A percentile compares a stretch with the other conserved stretches of the same genome.
Conservation (phyloP, 352 stramenopile genomes). For the Phytophthora fragariaefolia region DNA sequence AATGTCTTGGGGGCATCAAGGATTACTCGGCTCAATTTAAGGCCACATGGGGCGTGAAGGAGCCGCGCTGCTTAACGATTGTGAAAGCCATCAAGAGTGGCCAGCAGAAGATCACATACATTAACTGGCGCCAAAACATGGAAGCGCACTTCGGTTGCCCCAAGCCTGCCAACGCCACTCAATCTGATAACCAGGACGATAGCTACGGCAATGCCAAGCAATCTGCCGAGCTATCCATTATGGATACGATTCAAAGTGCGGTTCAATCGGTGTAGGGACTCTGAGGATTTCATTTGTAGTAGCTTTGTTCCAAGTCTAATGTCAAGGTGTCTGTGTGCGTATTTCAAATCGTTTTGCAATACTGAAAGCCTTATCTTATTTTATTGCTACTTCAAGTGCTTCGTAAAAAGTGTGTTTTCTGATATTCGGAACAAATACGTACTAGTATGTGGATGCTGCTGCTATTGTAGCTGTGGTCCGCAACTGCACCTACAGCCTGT, state of each 20-base stretch:
- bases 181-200: slow-evolving; percentile 10
- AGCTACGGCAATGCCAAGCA: slow-evolving; percentile 15
- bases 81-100: slow-evolving; percentile 52
- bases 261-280: slow-evolving; percentile 37
- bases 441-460: too few relatives aligned
- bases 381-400: too few relatives aligned
- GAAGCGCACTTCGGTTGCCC: slow-evolving; percentile 54
- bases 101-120: slow-evolving; percentile 35
- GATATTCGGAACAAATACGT: too few relatives aligned
- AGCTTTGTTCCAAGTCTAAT: slow-evolving; percentile 17
- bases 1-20: slow-evolving; percentile 50
- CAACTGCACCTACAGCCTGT: neutral
- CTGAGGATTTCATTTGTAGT: too few relatives aligned
- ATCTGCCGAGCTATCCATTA: slow-evolving; percentile 12
- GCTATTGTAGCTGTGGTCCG: too few relatives aligned
- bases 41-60: slow-evolving; percentile 42
- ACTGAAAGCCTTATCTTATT: too few relatives aligned
- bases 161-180: slow-evolving; percentile 30
- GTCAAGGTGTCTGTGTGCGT: slow-evolving; percentile 2
- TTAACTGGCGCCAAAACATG: slow-evolving; percentile 48
- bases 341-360: too few relatives aligned
- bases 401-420: too few relatives aligned
- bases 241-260: slow-evolving; percentile 17
- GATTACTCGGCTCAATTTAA: slow-evolving; percentile 60
- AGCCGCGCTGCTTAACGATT: slow-evolving; percentile 51